Base-by-base conservation (phyloP, 2,329 filamentous ascomycete species). In the Hypomyces rosellus region DNA sequence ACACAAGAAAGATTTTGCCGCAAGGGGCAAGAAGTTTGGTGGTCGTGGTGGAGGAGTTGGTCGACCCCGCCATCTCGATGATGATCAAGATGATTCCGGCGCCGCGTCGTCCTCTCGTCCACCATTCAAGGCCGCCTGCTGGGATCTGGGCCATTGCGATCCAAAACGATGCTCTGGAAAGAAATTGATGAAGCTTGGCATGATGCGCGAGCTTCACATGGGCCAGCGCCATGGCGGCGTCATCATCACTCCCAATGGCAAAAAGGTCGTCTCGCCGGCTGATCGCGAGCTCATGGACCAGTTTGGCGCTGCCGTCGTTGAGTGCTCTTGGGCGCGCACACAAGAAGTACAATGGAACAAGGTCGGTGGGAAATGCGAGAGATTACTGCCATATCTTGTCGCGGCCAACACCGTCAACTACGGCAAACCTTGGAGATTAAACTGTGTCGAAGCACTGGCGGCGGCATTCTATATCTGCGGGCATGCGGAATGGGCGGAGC, bases 371-470 rank as follows among this genome's bases (percentile, higher is more conserved):
- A 93, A 91, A 68, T 95, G 91, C 68, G 90, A 96, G 74, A 77
- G 93, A 48, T 69, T 96, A 56, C 74, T 99, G 50, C 93, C 93
- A 0, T 99, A 99, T 67, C 83, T 99, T 7, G 91, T 99, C 45
- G 93, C 93, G 5, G 93, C 93, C 44, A 99, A 99, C 67, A 86
- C 88, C 1, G 93, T 96, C 63, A 99, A 99, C 72, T 99, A 99
- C 70, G 93, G 93, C 54, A 88, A 89, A 63, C 93, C 93, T 5
- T 96, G 91, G 88, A 78, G 91, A 49, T 69, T 99, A 55, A 99
- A 99, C 69, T 99, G 93, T 61, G 93, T 90, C 30, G 93, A 99
- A 73, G 93, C 93, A 4, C 75, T 99, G 43, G 93, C 90, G 0
- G 92, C 93, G 3, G 89, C 88, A 18, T 99, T 95, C 64, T 88